A percentile compares a stretch with the other conserved stretches of the same genome.
phyloP scores from a whole-genome alignment of 495 filamentous ascomycete species.

The Delitschia confertaspora region DNA sequence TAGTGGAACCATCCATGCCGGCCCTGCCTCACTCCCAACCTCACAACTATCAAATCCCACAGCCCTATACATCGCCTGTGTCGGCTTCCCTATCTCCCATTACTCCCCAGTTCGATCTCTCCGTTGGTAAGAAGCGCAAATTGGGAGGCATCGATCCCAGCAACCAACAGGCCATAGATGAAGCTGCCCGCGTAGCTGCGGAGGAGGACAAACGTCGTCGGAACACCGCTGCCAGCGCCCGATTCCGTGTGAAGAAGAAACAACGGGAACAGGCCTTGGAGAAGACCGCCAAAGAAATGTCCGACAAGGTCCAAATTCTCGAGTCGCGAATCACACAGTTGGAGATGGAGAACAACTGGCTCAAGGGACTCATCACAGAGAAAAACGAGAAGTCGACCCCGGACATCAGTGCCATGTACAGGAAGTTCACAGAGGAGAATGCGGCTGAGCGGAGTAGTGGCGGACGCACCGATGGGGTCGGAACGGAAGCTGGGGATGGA shows the following conservation, averaged over 20 bases:
- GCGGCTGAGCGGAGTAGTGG: slow-evolving; percentile 18
- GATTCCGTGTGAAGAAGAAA: slow-evolving; percentile 99
- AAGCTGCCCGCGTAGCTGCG: slow-evolving; percentile 65
- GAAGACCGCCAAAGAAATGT: slow-evolving; percentile 79
- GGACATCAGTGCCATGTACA: slow-evolving; percentile 19
- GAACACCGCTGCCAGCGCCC: slow-evolving; percentile 88
- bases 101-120: slow-evolving; percentile 20
- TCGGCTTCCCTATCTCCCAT: slow-evolving; percentile 38
- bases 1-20: slow-evolving; percentile 30
- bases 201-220: slow-evolving; percentile 96
- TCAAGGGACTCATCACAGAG: slow-evolving; percentile 87
- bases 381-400: slow-evolving; percentile 51
- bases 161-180: slow-evolving; percentile 47
- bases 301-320: slow-evolving; percentile 67
- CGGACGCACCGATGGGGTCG: slow-evolving; percentile 23
- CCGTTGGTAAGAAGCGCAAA: slow-evolving; percentile 47
- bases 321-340: slow-evolving; percentile 77
- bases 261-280: slow-evolving; percentile 92
- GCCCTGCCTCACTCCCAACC: slow-evolving; percentile 42
- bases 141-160: slow-evolving; percentile 33
- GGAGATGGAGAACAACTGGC: slow-evolving; percentile 94
- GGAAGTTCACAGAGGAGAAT: slow-evolving; percentile 17
- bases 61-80: slow-evolving; percentile 35
- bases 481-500: slow-evolving; percentile 11
- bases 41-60: slow-evolving; percentile 32